Base-by-base conservation (phyloP, 2,329 filamentous ascomycete species). In the Gaeumannomyces sp. region DNA sequence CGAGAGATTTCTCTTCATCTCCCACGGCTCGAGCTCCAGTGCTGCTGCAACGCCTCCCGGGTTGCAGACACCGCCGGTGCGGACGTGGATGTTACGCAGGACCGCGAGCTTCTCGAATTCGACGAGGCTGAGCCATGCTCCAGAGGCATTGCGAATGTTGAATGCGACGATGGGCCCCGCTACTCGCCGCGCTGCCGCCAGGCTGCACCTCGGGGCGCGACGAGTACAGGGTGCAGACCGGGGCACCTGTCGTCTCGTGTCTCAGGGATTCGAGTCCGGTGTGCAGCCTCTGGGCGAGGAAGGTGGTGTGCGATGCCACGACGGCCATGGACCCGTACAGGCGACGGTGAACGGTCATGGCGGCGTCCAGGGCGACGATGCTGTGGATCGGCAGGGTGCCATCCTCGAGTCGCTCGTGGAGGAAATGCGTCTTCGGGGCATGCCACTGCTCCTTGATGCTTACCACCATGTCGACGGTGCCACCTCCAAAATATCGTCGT, bases 31-130 rank as follows among this genome's bases (percentile, higher is more conserved):
- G 63, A 97, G 81, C 1, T 81, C 80, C n/a, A 98, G 82, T 27
- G 87, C 85, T 1, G 83, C 81, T 19, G 93, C 89, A 65, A 96
- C 85, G 1, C 93, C 93, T 13, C 93, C 95, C 1, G 95, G 94
- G 71, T 97, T 97, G 77, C 95, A 99, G 1, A 97, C 81, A 0
- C 92, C 90, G 6, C 95, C 95, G 0, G 92, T 97, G 53, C 95
- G 86, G 25, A 98, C 78, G 71, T 97, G 92, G 58, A 98, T 90
- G 61, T 86, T 85, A 68, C 89, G 91, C 27, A 97, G 80, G 2
- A 85, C 83, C 8, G 93, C 90, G 28, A 97, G 80, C 74, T 94
- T 96, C 73, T 98, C 93, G 25, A 98, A 87, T 72, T 98, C 93
- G 19, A 86, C 82, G 67, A 93, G 89, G 68, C 91, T 91, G 63